Evolutionary conservation across 1,284 basidiomycete genomes (phyloP), one percentile per base, ranked within the genome.

Genomic region (Xanthoconium separans): DNA sequence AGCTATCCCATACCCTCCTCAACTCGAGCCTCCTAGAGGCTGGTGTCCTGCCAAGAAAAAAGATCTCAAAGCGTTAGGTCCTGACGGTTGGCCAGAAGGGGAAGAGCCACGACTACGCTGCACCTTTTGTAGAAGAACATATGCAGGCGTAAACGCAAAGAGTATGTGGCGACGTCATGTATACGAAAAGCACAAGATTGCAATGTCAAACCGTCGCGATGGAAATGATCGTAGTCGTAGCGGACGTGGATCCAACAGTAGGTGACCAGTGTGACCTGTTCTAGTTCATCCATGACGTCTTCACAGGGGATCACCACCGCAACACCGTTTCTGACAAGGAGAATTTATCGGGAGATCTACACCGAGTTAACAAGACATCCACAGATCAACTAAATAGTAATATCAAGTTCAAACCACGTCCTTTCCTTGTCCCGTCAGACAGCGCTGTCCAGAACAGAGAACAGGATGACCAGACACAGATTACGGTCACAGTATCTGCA

Each of bases 81-180:
- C 74, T 11, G 85, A 87, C 41, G 79, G 81, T 15, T 88, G 85
- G 85, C 83, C 84, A 13, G 84, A 89, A 57, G 87, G 87, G 18
- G 85, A 88, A 65, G 85, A 88, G 61, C 88, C 88, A 6, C 75
- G 85, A 30, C 75, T 91, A 20, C 78, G 89, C 45, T 91, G 89
- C 70, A 91, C 89, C 2, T 91, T 91, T 64, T 91, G 89, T 62
- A 75, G 89, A 56, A 78, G 88, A 57, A 85, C 82, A 4, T 91
- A 91, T 61, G 85, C 87, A 5, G 89, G 89, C 11, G 85, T 89
- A 27, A 91, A 91, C 64, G 89, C 89, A 10, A 91, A 91, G 70
- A 90, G 88, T 61, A 91, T 91, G 89, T 91, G 89, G 89, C 74
- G 89, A 53, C 77, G 89, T 52, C 89, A 91, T 68, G 88, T 91